Conservation (phyloP, 768 basidiomycete genomes). For the Exidia glandulosa region DNA sequence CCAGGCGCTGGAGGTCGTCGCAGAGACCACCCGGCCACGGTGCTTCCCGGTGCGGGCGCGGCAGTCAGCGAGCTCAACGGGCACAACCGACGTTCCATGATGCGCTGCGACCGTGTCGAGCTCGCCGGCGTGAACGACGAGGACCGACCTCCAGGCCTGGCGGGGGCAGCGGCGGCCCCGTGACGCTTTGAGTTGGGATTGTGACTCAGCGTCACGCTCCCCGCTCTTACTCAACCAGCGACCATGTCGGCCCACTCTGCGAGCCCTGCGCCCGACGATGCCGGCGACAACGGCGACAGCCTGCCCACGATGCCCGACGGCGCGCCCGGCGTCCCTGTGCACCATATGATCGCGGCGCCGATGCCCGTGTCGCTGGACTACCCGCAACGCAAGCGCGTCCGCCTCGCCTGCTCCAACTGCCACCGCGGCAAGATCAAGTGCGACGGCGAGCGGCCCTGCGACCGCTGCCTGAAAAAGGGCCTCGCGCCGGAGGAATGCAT, state of each 20-base stretch:
- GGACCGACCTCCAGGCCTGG: not conserved
- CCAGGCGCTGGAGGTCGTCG: too few relatives aligned
- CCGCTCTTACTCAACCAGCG: not conserved
- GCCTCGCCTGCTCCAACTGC: not conserved
- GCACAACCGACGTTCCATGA: not conserved
- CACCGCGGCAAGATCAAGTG: not conserved
- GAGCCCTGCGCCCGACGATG: not conserved
- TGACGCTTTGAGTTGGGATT: not conserved
- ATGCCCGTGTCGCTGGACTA: not conserved
- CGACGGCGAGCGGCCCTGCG: constrained; percentile 1
- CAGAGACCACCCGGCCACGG: not conserved
- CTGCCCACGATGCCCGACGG: not conserved
- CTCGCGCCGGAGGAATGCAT: not conserved
- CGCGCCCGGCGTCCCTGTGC: not conserved
- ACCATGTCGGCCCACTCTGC: not conserved
- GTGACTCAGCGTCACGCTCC: not conserved
- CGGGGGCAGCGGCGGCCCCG: not conserved
- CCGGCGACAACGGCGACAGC: not conserved
- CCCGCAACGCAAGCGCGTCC: constrained; percentile 1
- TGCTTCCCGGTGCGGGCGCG: not conserved
- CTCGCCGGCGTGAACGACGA: not conserved
- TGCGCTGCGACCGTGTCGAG: not conserved
- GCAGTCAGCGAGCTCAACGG: not conserved
- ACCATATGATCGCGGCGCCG: not conserved
- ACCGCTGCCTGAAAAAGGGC: not conserved